These are phyloP conservation scores for Hypoxylon sp. DNA, from an alignment of 2,329 filamentous ascomycete genomes.

Conservation along the genomic window DNA sequence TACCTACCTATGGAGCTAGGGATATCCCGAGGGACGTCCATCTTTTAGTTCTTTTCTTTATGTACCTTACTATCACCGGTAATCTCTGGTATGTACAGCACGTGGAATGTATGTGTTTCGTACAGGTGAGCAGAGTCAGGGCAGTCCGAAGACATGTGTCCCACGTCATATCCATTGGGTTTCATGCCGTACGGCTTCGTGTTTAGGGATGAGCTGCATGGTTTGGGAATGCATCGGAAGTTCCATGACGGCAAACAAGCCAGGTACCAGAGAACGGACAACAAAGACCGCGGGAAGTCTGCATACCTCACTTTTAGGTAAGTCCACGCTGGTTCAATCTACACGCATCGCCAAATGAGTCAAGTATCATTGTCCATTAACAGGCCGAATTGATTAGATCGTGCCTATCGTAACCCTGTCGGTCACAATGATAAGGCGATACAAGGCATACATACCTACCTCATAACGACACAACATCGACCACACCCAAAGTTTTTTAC, in stretches of 20 bases:
- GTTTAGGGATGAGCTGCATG: conserved; percentile 31
- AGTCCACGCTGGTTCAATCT: conserved; percentile 13
- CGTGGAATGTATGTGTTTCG: conserved; percentile 1
- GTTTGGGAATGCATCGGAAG: conserved; percentile 34
- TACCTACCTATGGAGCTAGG: no score
- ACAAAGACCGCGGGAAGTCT: conserved; percentile 30
- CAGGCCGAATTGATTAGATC: conserved; percentile 22
- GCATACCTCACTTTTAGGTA: conserved; percentile 30
- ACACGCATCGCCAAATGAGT: conserved; percentile 28
- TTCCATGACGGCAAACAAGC: conserved; percentile 34
- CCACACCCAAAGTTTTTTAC: conserved; percentile 27
- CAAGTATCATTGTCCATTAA: conserved; percentile 26
- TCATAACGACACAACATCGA: conserved; percentile 35
- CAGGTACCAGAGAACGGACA: conserved; percentile 24
- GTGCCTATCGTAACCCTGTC: conserved; percentile 31
- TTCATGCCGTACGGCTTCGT: conserved; percentile 9
- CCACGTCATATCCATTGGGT: conserved; percentile 32
- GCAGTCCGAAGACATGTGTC: conserved; percentile 23
- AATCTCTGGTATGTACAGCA: conserved; percentile 5
- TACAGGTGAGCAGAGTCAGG: conserved; percentile 20
- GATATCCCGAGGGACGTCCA: conserved; percentile 2
- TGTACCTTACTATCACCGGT: conserved; percentile 29
- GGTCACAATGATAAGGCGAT: conserved; percentile 28
- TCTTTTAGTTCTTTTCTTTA: not conserved
- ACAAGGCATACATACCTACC: conserved; percentile 24